Conservation (phyloP, 306 rosid species). For the Castanopsis chinensis region DNA sequence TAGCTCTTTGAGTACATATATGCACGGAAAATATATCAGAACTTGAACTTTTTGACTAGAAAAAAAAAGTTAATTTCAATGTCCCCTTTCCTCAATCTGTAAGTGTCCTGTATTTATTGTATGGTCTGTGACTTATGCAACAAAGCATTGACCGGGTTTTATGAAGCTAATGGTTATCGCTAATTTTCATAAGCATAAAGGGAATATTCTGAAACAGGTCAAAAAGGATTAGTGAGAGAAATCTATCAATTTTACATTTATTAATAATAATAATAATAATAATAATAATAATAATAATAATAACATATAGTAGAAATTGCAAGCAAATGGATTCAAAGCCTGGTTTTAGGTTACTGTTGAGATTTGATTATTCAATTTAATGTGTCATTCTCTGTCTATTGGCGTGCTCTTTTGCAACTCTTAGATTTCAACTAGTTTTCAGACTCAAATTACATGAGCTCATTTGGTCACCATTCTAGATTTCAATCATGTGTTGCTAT, state of each 20-base stretch:
- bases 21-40: neutral
- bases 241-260: too few relatives aligned
- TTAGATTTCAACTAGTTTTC: neutral
- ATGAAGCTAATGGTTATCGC: neutral
- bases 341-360: neutral
- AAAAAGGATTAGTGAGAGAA: neutral
- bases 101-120: neutral
- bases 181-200: neutral
- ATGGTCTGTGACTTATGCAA: neutral
- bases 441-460: neutral
- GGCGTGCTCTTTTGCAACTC: neutral
- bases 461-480: neutral
- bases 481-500: neutral
- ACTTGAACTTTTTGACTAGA: conserved; percentile 4
- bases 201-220: neutral
- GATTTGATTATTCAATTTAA: neutral
- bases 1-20: conserved; percentile 4
- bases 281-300: neutral
- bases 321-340: neutral
- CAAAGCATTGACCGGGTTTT: neutral
- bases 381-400: neutral
- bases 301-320: neutral
- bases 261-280: neutral
- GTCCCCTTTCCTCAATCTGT: neutral
- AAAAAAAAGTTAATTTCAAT: neutral